Conservation (phyloP, 768 basidiomycete species). For the Boletus huronensis region DNA sequence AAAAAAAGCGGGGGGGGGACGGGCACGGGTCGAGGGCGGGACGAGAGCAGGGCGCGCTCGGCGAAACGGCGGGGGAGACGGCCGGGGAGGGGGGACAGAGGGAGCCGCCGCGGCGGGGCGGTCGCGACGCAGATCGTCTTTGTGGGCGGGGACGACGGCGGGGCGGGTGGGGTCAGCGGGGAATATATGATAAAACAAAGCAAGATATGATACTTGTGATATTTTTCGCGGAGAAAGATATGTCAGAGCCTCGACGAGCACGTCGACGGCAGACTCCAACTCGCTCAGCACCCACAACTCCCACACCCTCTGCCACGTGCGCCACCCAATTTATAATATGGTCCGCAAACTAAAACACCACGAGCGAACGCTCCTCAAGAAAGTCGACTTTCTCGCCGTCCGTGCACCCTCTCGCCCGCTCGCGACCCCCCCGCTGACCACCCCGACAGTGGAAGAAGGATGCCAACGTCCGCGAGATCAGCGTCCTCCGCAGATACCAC, state of each 20-base stretch:
- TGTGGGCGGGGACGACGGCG: conserved; percentile 1
- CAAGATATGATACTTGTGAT: conserved; percentile 27
- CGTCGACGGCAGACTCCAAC: conserved; percentile 31
- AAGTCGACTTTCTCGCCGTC: conserved; percentile 95
- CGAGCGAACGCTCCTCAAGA: conserved; percentile 91
- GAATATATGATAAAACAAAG: conserved; percentile 20
- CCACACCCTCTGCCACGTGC: conserved; percentile 34
- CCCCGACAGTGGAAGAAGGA: conserved; percentile 89
- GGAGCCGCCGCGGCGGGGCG: conserved; percentile 7
- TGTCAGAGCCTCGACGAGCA: conserved; percentile 27
- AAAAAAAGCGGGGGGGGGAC: too few relatives aligned
- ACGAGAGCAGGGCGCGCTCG: conserved; percentile 2
- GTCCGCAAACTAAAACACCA: conserved; percentile 95
- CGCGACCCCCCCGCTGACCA: conserved; percentile 1
- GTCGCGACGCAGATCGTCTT: conserved; percentile 20
- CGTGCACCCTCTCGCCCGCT: conserved; percentile 23
- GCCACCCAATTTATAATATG: too few relatives aligned
- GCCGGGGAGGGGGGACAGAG: conserved; percentile 2
- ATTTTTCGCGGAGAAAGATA: conserved; percentile 27
- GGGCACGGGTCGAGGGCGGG: too few relatives aligned
- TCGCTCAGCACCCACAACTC: conserved; percentile 19
- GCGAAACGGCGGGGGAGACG: background rate
- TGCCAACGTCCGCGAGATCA: conserved; percentile 84
- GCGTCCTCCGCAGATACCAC: conserved; percentile 93
- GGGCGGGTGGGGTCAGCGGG: background rate